These are phyloP conservation scores for Pestalotiopsis sp. DNA, from an alignment of 2,329 filamentous ascomycete genomes.

Conservation along the genomic window DNA sequence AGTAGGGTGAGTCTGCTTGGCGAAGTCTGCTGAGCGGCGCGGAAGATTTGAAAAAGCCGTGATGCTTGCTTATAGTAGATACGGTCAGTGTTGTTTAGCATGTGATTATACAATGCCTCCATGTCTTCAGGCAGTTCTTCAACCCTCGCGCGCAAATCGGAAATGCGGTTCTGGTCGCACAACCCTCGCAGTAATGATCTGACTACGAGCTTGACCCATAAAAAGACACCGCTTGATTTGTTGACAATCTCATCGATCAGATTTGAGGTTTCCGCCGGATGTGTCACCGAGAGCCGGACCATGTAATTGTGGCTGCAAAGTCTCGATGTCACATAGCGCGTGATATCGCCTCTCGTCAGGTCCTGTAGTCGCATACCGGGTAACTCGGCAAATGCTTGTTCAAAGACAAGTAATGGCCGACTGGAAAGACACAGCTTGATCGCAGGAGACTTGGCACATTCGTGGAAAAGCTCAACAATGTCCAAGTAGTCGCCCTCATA, in stretches of 20 bases:
- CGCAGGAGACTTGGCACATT: not conserved
- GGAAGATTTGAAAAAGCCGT: not conserved
- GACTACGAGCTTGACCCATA: conserved; percentile 11
- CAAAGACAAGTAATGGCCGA: conserved; percentile 2
- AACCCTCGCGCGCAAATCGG: not conserved
- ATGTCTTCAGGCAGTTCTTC: not conserved
- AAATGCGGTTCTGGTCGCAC: conserved; percentile 3
- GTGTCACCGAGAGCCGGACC: not conserved
- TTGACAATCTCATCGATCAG: not conserved
- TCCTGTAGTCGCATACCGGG: not conserved
- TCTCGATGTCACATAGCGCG: not conserved
- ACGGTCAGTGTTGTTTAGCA: not conserved
- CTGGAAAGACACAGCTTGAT: conserved; percentile 5
- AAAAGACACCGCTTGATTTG: conserved; percentile 6
- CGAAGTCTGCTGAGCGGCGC: not conserved
- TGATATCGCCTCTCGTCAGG: not conserved
- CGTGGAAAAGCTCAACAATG: not conserved
- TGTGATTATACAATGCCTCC: not conserved
- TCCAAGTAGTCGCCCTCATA: not conserved
- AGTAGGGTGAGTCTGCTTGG: not conserved
- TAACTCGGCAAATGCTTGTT: not conserved
- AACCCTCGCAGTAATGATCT: conserved; percentile 3
- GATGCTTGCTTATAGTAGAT: not conserved
- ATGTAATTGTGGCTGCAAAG: not conserved
- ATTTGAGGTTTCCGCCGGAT: not conserved